Evolutionary conservation across 306 rosid species (phyloP).

Genomic region (Acmispon strigosus): DNA sequence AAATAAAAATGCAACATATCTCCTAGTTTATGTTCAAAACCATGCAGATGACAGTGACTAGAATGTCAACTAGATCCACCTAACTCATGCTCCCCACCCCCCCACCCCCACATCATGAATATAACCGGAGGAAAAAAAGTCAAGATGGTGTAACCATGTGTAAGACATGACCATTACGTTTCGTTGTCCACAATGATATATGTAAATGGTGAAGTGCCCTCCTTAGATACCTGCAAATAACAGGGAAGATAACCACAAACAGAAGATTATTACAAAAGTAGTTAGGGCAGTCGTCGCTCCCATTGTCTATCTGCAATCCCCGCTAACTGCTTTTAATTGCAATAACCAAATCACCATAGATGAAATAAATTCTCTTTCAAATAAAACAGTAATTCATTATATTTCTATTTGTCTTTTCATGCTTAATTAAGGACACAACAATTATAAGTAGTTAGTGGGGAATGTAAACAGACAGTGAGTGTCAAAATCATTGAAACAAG

Average conservation of each 20-base stretch:
- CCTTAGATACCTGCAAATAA: conserved; percentile 66
- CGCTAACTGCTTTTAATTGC: neutral
- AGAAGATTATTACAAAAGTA: neutral
- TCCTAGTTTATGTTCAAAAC: conserved; percentile 7
- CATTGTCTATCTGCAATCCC: neutral
- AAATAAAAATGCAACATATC: neutral
- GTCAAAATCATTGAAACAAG: neutral
- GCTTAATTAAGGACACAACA: neutral
- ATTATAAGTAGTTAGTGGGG: neutral
- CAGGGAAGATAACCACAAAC: conserved; percentile 8
- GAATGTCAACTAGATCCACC: conserved; percentile 12
- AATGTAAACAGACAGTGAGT: conserved; percentile 12
- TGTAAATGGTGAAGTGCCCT: conserved; percentile 82
- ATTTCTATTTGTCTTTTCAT: neutral
- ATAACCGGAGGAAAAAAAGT: neutral
- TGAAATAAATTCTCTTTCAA: neutral
- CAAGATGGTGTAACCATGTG: conserved; percentile 11
- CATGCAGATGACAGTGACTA: neutral
- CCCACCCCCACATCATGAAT: neutral
- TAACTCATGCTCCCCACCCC: neutral
- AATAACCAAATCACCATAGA: neutral
- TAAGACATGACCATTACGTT: conserved; percentile 54
- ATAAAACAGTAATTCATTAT: neutral
- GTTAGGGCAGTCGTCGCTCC: neutral
- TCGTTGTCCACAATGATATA: conserved; percentile 81